phyloP scores from a whole-genome alignment of 176 grass and related monocot genomes.

The Musa acuminata region DNA sequence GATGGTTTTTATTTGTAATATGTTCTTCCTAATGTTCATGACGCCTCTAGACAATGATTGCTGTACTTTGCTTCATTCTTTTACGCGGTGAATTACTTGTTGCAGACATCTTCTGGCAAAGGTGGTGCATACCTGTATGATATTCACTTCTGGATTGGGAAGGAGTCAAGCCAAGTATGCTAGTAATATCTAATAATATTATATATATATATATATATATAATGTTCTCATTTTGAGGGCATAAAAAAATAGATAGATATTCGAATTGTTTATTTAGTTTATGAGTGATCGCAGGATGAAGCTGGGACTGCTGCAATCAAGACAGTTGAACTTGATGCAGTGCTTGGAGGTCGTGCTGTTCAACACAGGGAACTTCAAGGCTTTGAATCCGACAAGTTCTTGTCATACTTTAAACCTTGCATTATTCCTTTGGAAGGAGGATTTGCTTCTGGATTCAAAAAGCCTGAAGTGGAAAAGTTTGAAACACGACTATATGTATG shows the following conservation, averaged over 20 bases:
- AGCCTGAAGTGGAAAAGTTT: constrained; percentile 77
- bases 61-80: background rate
- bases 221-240: background rate
- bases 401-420: constrained; percentile 97
- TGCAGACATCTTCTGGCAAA: constrained; percentile 36
- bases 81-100: background rate
- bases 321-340: constrained; percentile 83
- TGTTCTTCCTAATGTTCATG: background rate
- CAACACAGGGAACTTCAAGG: constrained; percentile 93
- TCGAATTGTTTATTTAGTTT: constrained; percentile 14
- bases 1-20: too few relatives aligned
- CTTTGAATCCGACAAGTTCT: constrained; percentile 92
- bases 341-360: constrained; percentile 89
- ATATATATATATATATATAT: background rate
- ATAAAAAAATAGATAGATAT: background rate
- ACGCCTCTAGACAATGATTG: background rate
- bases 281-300: constrained; percentile 62
- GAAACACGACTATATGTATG: constrained; percentile 76
- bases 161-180: constrained; percentile 43
- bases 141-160: constrained; percentile 52
- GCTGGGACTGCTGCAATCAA: constrained; percentile 94
- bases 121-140: constrained; percentile 39
- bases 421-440: constrained; percentile 97
- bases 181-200: background rate
- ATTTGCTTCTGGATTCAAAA: constrained; percentile 93